Base-by-base conservation (phyloP, 441 rosid genomes). In the Lepidium campestre region DNA sequence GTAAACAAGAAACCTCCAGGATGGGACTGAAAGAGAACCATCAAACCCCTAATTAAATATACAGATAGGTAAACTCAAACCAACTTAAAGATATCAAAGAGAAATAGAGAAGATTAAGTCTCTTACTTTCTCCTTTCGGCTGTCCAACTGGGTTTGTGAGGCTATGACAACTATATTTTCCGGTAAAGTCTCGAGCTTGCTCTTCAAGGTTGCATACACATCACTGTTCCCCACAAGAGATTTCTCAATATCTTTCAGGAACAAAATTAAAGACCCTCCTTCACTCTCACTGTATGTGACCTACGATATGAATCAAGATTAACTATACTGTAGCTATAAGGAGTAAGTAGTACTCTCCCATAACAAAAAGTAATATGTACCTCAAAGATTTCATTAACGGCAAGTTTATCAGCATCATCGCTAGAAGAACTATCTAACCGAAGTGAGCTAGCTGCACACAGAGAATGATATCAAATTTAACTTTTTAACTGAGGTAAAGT, bases 1-100 rank as follows among this genome's bases (percentile, higher is more conserved):
- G 99, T 95, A 69, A 95, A 92, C 61, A 95, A 62, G 83, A 95
- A 93, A 27, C 98, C 92, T 29, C 99, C 97, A 41, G 97, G 90
- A 75, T 92, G 97, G 35, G 97, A 86, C 99, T 95, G 86, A 66
- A 82, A 53, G 62, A 47, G 56, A 71, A 27, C 44, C 62, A 64
- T 58, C 36, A 44, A 7, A 23, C 10, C 48, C 50, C 47, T 9
- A 44, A 31, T 56, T 29, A 73, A 29, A 2, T 41, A 53, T 35
- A 27, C 22, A 44, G 31, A n/a, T 35, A 64, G 40, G 39, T 59
- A 48, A 55, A 17, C 0, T 13, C 22, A 23, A 72, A 32, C 32
- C 47, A 49, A 14, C 62, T 66, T 23, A 46, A 46, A 53, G 29
- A 60, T 27, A 46, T 11, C 59, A 52, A 58, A 27, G 18, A 41